Conservation (phyloP, 2,329 filamentous ascomycete genomes). For the Trichoderma oligosporum region DNA sequence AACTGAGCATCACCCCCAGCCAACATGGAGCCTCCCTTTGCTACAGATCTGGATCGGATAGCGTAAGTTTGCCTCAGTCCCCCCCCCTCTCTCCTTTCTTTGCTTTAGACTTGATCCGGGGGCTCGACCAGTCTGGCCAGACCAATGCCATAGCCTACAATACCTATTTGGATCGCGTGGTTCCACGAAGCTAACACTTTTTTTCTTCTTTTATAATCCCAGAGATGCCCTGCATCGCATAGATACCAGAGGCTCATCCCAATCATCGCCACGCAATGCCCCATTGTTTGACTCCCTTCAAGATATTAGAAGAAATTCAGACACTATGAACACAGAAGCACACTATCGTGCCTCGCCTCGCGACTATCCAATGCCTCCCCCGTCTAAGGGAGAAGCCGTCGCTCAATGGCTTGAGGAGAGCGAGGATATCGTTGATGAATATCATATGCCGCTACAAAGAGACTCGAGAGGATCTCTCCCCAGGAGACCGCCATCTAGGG, state of each 20-base stretch:
- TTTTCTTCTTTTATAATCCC: neutral
- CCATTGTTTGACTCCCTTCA: conserved; percentile 10
- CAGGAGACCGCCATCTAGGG: conserved; percentile 7
- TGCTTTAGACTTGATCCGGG: neutral
- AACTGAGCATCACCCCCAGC: conserved; percentile 12
- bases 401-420: conserved; percentile 17
- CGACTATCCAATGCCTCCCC: conserved; percentile 14
- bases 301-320: conserved; percentile 3
- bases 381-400: conserved; percentile 10
- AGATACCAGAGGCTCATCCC: conserved; percentile 1
- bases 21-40: conserved; percentile 19
- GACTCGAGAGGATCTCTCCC: conserved; percentile 15
- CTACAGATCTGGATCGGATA: conserved; percentile 22
- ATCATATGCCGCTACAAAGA: conserved; percentile 10
- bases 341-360: conserved; percentile 11
- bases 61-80: conserved; percentile 18
- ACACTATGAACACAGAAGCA: conserved; percentile 16
- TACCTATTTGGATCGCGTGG: conserved; percentile 1
- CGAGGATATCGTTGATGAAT: conserved; percentile 11
- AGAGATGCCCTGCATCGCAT: conserved; percentile 18
- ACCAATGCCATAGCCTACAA: neutral
- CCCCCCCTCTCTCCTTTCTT: neutral
- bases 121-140: conserved; percentile 14
- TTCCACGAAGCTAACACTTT: conserved; percentile 3
- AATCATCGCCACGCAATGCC: conserved; percentile 1